Evolutionary conservation across 2,329 filamentous ascomycete species (phyloP).

Genomic region (Gnomoniopsis smithogilvyi): DNA sequence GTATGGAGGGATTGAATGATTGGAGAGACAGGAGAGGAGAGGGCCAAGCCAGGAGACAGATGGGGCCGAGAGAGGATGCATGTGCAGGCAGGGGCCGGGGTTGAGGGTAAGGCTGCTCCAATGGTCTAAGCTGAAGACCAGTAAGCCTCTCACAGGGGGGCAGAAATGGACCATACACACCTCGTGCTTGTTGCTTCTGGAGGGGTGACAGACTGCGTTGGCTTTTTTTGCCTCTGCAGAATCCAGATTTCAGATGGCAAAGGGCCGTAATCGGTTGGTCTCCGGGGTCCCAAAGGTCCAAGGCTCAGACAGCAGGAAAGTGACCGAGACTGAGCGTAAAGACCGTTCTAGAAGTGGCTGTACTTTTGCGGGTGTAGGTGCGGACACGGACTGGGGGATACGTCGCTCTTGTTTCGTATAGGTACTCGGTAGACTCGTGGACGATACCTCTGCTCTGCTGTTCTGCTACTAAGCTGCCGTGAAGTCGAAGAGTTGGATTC

Average conservation of each 20-base stretch:
- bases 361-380: no score
- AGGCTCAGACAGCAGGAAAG: not conserved
- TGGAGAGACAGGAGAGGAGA: conserved; percentile 5
- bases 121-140: not conserved
- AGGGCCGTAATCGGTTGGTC: not conserved
- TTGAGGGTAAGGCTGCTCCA: not conserved
- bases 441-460: not conserved
- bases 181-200: not conserved
- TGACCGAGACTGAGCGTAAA: no score
- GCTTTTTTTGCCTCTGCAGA: not conserved
- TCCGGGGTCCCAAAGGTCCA: not conserved
- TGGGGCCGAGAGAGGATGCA: not conserved
- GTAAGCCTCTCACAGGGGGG: not conserved
- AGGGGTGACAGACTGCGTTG: not conserved
- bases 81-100: not conserved
- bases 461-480: not conserved
- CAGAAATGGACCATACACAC: not conserved
- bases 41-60: not conserved
- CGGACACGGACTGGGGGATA: not conserved
- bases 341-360: no score
- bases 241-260: no score
- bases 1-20: not conserved
- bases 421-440: not conserved
- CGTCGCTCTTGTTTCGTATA: not conserved
- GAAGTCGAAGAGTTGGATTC: not conserved